Conservation (phyloP, 2,329 filamentous ascomycete species). For the Aureobasidium sp. region DNA sequence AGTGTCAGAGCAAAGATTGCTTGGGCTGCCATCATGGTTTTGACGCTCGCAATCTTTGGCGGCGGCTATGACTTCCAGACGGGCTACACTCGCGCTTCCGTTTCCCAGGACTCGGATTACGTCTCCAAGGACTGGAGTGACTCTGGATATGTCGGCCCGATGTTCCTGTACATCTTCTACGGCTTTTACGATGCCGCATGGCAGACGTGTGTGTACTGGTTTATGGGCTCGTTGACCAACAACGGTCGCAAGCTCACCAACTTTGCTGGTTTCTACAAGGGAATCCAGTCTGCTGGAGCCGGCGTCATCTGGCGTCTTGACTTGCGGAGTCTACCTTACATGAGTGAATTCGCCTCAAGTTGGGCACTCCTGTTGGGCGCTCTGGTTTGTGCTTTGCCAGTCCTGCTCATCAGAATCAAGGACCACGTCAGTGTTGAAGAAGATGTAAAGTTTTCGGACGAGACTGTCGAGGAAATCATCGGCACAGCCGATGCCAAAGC, state of each 20-base stretch:
- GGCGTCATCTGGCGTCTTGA: conserved; percentile 70
- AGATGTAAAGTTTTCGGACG: conserved; percentile 77
- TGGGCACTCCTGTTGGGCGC: conserved; percentile 72
- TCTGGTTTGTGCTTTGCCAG: conserved; percentile 66
- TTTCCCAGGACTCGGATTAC: conserved; percentile 19
- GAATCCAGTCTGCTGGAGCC: conserved; percentile 78
- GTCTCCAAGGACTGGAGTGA: conserved; percentile 57
- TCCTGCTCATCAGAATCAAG: conserved; percentile 71
- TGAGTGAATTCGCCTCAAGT: conserved; percentile 62
- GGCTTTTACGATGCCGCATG: conserved; percentile 83
- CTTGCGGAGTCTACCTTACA: conserved; percentile 52
- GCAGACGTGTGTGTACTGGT: conserved; percentile 92
- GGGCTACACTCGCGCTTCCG: conserved; percentile 42
- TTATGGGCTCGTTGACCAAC: conserved; percentile 90
- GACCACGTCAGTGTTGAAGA: conserved; percentile 75
- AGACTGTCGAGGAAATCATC: conserved; percentile 64
- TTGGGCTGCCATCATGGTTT: conserved; percentile 52
- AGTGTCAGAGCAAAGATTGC: conserved; percentile 58
- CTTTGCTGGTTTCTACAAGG: conserved; percentile 84
- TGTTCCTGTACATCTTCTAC: conserved; percentile 88
- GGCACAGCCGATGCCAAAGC: conserved; percentile 17
- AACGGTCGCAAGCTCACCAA: conserved; percentile 87
- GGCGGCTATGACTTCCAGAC: conserved; percentile 72
- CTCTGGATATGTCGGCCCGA: conserved; percentile 62
- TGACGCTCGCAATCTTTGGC: conserved; percentile 76